Conservation (phyloP, 805 yeast genomes). For the Metschnikowia orientalis region DNA sequence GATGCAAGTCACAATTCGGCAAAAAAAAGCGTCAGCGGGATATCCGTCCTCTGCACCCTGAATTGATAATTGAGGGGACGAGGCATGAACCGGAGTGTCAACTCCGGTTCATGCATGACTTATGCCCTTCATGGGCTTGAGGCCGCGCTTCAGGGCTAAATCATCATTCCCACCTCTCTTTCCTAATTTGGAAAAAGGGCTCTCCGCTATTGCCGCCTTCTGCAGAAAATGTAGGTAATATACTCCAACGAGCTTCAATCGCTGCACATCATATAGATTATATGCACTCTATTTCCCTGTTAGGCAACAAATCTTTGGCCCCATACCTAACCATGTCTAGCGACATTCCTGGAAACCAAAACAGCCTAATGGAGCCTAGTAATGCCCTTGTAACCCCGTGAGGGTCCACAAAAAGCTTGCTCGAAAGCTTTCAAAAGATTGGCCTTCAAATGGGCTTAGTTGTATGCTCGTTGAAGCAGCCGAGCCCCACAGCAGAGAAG, state of each 20-base stretch:
- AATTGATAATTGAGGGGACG: conserved; percentile 5
- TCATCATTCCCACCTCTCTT: conserved; percentile 1
- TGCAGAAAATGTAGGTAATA: conserved; percentile 3
- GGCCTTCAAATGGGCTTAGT: too few species aligned
- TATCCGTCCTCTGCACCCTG: too few species aligned
- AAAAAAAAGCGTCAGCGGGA: too few species aligned
- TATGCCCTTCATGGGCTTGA: background rate
- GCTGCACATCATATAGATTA: background rate
- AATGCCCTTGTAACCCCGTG: too few species aligned
- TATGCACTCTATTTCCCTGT: background rate
- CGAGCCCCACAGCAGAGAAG: too few species aligned
- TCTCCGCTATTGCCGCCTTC: conserved; percentile 1
- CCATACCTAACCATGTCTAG: too few species aligned
- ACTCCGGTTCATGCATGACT: conserved; percentile 2
- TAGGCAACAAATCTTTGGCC: background rate
- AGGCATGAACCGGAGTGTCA: conserved; percentile 2
- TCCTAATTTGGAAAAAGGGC: conserved; percentile 14
- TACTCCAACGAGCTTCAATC: conserved; percentile 5
- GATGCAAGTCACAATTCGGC: too few species aligned
- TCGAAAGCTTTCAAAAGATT: too few species aligned
- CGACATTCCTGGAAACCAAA: too few species aligned
- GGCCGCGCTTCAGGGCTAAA: conserved; percentile 1
- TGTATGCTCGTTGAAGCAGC: too few species aligned
- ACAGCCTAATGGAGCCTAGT: too few species aligned
- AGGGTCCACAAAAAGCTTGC: too few species aligned